Evolutionary conservation across 2,329 filamentous ascomycete species (phyloP).

Genomic region (Elsinoe australis): DNA sequence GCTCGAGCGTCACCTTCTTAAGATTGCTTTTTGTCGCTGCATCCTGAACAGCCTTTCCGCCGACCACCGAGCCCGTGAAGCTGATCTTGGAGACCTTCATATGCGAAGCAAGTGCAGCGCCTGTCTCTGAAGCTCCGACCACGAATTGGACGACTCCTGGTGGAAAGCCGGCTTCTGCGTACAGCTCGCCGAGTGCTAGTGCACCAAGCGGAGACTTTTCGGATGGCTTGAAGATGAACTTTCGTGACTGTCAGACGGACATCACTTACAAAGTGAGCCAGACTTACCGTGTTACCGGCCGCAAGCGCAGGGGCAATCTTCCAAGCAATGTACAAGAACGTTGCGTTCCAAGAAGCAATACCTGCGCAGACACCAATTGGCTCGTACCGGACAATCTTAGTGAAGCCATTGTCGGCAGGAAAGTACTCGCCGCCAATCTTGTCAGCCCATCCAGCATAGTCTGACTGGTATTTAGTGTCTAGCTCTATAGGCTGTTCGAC

Average conservation of each 20-base stretch:
- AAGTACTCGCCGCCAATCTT: constrained; percentile 19
- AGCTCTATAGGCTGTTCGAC: neutral
- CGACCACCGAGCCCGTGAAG: constrained; percentile 66
- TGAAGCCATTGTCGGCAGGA: constrained; percentile 17
- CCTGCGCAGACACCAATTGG: constrained; percentile 37
- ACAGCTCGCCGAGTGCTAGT: constrained; percentile 54
- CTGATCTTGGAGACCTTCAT: constrained; percentile 66
- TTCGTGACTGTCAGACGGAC: neutral
- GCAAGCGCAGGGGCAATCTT: constrained; percentile 17
- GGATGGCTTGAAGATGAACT: constrained; percentile 47
- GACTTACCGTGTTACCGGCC: constrained; percentile 16
- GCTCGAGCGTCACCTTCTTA: constrained; percentile 54
- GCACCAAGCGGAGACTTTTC: constrained; percentile 50
- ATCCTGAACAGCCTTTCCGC: constrained; percentile 46
- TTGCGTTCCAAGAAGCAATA: constrained; percentile 37
- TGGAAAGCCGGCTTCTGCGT: constrained; percentile 66
- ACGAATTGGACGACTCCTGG: constrained; percentile 68
- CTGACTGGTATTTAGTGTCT: neutral
- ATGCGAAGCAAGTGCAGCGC: constrained; percentile 59
- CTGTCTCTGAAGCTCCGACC: constrained; percentile 52
- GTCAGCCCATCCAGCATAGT: constrained; percentile 20
- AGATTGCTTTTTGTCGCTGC: constrained; percentile 34
- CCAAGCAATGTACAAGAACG: constrained; percentile 2
- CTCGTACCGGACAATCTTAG: constrained; percentile 33
- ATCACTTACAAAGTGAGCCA: neutral